These are phyloP conservation scores for Solanum chmielewskii DNA, from an alignment of 257 asterid genomes.

Conservation along the genomic window DNA sequence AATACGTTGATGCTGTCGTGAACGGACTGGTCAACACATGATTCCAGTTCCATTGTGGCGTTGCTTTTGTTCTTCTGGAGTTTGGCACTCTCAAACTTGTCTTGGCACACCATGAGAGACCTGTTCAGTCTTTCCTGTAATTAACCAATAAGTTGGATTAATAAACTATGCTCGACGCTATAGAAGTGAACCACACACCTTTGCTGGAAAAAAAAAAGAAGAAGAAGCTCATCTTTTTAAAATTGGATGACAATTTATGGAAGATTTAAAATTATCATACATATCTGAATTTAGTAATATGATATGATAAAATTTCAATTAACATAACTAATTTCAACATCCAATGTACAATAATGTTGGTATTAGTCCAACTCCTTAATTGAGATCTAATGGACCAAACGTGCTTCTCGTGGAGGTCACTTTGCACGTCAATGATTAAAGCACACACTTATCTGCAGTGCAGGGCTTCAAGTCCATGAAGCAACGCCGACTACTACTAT, in stretches of 20 bases:
- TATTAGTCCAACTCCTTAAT: not conserved
- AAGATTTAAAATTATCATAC: not conserved
- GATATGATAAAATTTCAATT: not conserved
- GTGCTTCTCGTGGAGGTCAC: not conserved
- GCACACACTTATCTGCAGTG: not conserved
- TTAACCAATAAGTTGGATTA: not conserved
- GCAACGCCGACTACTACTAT: not conserved
- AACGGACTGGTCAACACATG: conserved; percentile 63
- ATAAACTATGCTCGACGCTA: not conserved
- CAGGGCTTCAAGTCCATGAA: not conserved
- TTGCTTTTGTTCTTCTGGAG: conserved; percentile 32
- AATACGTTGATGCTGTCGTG: conserved; percentile 43
- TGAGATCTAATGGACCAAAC: not conserved
- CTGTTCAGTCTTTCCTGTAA: conserved; percentile 62
- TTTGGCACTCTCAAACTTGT: conserved; percentile 65
- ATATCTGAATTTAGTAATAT: not conserved
- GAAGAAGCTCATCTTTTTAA: not conserved
- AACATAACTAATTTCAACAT: not conserved
- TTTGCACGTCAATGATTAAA: not conserved
- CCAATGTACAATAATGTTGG: not conserved
- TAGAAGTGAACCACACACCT: not conserved
- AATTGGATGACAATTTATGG: not conserved
- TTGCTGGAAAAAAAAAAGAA: not conserved
- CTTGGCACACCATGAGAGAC: conserved; percentile 79
- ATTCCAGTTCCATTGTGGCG: conserved; percentile 43